Conservation (phyloP, 345 rosid genomes). For the Rhizophora apiculata region DNA sequence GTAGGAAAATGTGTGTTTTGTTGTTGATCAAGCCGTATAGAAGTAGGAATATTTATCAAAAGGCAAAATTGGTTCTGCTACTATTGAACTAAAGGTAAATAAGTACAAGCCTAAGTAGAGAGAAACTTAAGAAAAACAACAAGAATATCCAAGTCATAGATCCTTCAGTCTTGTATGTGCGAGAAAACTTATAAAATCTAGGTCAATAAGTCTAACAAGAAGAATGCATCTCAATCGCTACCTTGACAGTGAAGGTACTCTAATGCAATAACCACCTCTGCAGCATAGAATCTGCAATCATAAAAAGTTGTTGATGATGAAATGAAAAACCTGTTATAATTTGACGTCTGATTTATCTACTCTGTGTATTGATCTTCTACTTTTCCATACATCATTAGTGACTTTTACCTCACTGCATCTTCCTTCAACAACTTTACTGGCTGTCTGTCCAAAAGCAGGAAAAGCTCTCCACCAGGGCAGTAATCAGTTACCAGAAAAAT, state of each 20-base stretch:
- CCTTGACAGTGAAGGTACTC: slow-evolving; percentile 99
- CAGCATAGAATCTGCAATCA: slow-evolving; percentile 75
- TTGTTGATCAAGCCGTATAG: too few species aligned
- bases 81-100: too few species aligned
- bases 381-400: not conserved
- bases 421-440: slow-evolving; percentile 82
- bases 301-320: slow-evolving; percentile 10
- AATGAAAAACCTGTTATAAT: not conserved
- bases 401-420: slow-evolving; percentile 75
- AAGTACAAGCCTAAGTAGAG: too few species aligned
- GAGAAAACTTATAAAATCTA: not conserved
- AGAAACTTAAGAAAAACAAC: too few species aligned
- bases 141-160: too few species aligned
- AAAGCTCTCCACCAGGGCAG: slow-evolving; percentile 93
- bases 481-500: slow-evolving; percentile 93
- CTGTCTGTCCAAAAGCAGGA: slow-evolving; percentile 81
- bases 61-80: too few species aligned
- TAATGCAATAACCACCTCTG: slow-evolving; percentile 79
- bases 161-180: too few species aligned
- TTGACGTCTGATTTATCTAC: not conserved
- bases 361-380: not conserved
- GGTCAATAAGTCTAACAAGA: not conserved
- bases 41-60: too few species aligned
- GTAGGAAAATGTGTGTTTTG: too few species aligned
- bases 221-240: slow-evolving; percentile 14